Percentiles rank a stretch among this genome's conserved stretches.
These are phyloP conservation scores for Orbilia oligospora DNA, from an alignment of 2,329 filamentous ascomycete species.

Conservation along the genomic window DNA sequence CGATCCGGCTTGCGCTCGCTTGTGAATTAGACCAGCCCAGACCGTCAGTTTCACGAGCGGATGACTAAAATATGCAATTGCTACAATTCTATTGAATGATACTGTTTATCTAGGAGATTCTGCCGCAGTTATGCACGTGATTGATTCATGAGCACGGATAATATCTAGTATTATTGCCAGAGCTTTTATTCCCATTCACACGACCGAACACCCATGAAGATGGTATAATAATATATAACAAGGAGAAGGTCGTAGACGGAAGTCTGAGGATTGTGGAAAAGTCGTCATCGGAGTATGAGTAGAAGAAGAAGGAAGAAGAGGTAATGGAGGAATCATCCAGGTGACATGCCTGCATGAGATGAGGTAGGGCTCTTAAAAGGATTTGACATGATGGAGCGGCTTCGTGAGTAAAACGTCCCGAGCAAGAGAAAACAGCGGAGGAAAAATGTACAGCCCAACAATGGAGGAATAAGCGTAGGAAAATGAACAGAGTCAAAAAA, in stretches of 20 bases:
- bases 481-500: constrained; percentile 59
- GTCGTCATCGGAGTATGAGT: constrained; percentile 45
- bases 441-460: constrained; percentile 60
- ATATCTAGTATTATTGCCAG: constrained; percentile 60
- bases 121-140: not conserved
- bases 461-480: constrained; percentile 58
- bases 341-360: constrained; percentile 49
- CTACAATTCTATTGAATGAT: constrained; percentile 9
- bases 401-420: constrained; percentile 57
- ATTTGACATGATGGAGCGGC: constrained; percentile 58
- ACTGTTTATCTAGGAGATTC: not conserved
- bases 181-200: constrained; percentile 61
- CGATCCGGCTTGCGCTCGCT: constrained; percentile 30
- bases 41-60: constrained; percentile 15
- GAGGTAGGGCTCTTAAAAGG: constrained; percentile 41
- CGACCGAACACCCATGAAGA: constrained; percentile 57
- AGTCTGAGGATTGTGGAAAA: constrained; percentile 32
- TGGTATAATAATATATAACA: constrained; percentile 61
- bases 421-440: constrained; percentile 53
- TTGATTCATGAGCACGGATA: constrained; percentile 32
- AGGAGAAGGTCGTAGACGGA: constrained; percentile 55
- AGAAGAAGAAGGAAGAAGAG: constrained; percentile 19
- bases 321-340: constrained; percentile 56
- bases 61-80: constrained; percentile 2
- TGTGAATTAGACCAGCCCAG: constrained; percentile 19